Conservation (phyloP, 2,329 filamentous ascomycete species). For the Dactylellina cionopaga region DNA sequence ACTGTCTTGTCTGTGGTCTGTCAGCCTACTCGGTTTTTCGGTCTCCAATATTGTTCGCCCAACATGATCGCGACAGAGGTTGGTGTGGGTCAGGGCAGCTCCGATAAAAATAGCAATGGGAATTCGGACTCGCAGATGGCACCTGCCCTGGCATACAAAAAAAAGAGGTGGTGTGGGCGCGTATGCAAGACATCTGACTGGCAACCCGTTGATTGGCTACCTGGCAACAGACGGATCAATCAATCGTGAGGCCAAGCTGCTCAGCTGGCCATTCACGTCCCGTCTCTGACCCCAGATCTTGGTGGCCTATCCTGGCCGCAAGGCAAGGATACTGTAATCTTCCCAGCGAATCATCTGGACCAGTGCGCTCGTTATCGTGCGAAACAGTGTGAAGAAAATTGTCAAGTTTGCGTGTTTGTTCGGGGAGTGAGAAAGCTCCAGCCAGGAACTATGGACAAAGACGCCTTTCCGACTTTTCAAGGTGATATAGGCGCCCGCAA, state of each 20-base stretch:
- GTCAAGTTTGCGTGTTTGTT: conserved; percentile 34
- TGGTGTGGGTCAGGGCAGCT: conserved; percentile 14
- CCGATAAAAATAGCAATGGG: conserved; percentile 48
- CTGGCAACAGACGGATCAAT: conserved; percentile 15
- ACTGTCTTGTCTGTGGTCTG: no score
- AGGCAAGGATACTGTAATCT: conserved; percentile 2
- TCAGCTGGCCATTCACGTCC: conserved; percentile 46
- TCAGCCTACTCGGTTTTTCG: conserved; percentile 18
- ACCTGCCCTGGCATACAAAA: conserved; percentile 43
- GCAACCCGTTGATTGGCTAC: conserved; percentile 29
- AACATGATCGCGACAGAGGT: conserved; percentile 19
- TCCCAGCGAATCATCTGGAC: conserved; percentile 42
- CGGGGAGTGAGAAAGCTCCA: conserved; percentile 36
- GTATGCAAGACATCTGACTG: conserved; percentile 36
- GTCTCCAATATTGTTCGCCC: conserved; percentile 38
- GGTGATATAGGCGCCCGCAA: conserved; percentile 48
- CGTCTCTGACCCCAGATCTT: conserved; percentile 26
- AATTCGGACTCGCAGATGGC: conserved; percentile 9
- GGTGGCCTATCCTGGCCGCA: conserved; percentile 1
- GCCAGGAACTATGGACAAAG: conserved; percentile 26
- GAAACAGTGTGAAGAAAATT: conserved; percentile 20
- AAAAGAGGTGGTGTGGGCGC: conserved; percentile 50
- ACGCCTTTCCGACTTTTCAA: conserved; percentile 28
- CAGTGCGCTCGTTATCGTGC: conserved; percentile 27
- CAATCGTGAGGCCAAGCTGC: conserved; percentile 39